Base-by-base conservation (phyloP, 2,329 filamentous ascomycete species). In the Kalmusia sp. region DNA sequence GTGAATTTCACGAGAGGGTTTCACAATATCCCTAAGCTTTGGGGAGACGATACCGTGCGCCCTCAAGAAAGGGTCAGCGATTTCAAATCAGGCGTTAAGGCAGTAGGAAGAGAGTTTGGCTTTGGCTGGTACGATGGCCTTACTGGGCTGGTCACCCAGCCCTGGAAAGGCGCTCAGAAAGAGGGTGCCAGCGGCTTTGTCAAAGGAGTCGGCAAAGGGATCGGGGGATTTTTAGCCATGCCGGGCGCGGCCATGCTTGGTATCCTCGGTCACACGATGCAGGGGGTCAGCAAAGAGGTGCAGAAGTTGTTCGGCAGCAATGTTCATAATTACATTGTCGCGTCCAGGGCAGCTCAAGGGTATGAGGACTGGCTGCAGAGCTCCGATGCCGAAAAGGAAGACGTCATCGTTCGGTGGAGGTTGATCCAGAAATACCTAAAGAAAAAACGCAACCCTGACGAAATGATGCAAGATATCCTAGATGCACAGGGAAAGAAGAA, bases 401-500 rank as follows among this genome's bases (percentile, higher is more conserved):
- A 61, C 22, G 53, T 61, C 14, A 53, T 63, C 15, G 28, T 31
- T 37, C 31, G 53, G 30, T 63, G 61, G 59, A 54, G 53, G 49
- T 24, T 52, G 46, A 51, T 59, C 6, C 47, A 54, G 37, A 58
- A 55, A 21, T 28, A 49, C 7, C 12, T 59, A 24, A 64, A 57
- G 52, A 56, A 51, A 24, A 54, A 37, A 17, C 21, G 33, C 5
- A 48, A 40, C 12, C 12, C 41, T 11, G 52, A 55, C 11, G 50
- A 56, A 8, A 51, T 65, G 73, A 14, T 61, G 62, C 38, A 63
- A 70, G 39, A 70, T 76, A 41, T 67, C 74, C 24, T 59, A 59
- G 40, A 59, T 44, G 25, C 45, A 34, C 45, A 61, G 52, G 49
- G 34, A 54, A 51, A 51, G 40, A 40, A 63, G 63, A 38, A 67